Conservation (phyloP, 139 green algal species). For the Picochlorum sp. region DNA sequence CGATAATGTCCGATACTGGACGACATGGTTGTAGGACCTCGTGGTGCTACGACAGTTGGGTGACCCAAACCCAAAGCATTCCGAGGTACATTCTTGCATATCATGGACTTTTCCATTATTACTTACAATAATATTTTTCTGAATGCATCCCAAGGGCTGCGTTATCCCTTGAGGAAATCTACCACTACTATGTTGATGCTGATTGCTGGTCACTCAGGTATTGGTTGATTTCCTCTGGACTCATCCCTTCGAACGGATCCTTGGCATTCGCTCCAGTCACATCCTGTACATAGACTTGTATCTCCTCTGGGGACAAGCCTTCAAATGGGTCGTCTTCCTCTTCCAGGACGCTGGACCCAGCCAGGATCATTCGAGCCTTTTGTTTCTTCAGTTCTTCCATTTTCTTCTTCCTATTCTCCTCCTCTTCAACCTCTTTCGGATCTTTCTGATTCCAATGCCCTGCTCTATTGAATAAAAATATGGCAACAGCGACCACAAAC, state of each 20-base stretch:
- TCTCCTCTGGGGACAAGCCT: constrained; percentile 46
- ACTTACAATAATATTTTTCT: too few relatives aligned
- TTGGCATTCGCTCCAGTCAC: constrained; percentile 19
- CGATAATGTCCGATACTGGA: too few relatives aligned
- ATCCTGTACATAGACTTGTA: constrained; percentile 30
- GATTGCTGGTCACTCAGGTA: constrained; percentile 16
- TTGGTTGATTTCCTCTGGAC: constrained; percentile 67
- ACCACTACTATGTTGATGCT: too few relatives aligned
- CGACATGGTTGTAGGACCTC: too few relatives aligned
- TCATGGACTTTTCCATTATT: too few relatives aligned
- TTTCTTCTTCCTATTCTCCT: constrained; percentile 19
- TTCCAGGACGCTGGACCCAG: constrained; percentile 27
- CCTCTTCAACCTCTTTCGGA: constrained; percentile 6
- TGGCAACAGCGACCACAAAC: constrained; percentile 42
- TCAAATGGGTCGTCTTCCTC: constrained; percentile 53
- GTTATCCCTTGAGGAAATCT: too few relatives aligned
- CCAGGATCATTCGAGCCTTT: constrained; percentile 34
- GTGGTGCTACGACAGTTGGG: too few relatives aligned
- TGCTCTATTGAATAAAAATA: constrained; percentile 42
- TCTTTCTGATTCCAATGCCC: not conserved
- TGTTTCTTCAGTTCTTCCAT: constrained; percentile 27
- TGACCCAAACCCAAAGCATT: too few relatives aligned
- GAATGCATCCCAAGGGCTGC: too few relatives aligned
- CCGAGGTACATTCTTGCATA: too few relatives aligned
- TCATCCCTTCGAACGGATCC: constrained; percentile 72